phyloP scores from a whole-genome alignment of 2,329 filamentous ascomycete species.

The Chaetomium strumarium region DNA sequence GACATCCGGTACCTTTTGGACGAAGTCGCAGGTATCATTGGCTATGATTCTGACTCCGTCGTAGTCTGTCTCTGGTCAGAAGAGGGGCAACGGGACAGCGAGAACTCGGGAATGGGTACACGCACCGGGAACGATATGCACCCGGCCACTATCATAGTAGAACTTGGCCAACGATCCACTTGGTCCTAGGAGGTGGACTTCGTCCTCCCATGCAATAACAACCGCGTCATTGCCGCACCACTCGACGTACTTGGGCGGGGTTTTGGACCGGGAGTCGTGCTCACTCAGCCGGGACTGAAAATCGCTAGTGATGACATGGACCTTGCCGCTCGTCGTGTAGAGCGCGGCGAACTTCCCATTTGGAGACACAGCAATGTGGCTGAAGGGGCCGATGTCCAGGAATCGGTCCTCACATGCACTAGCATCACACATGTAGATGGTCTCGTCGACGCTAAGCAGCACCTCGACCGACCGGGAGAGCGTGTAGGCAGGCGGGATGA shows the following conservation, averaged over 20 bases:
- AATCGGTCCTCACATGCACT: conserved; percentile 87
- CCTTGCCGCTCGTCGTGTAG: conserved; percentile 76
- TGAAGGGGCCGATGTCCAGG: conserved; percentile 87
- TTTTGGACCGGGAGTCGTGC: conserved; percentile 82
- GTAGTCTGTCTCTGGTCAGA: conserved; percentile 39
- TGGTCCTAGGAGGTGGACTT: conserved; percentile 88
- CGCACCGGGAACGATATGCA: conserved; percentile 78
- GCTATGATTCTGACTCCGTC: conserved; percentile 89
- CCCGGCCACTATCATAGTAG: conserved; percentile 76
- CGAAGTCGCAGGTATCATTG: conserved; percentile 91
- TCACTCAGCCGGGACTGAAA: conserved; percentile 90
- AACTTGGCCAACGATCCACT: conserved; percentile 70
- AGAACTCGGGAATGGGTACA: not conserved
- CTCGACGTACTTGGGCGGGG: conserved; percentile 77
- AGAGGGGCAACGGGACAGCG: not conserved
- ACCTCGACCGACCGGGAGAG: conserved; percentile 91
- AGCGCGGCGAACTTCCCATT: conserved; percentile 84
- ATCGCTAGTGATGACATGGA: conserved; percentile 91
- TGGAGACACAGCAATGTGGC: conserved; percentile 83
- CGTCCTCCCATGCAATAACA: conserved; percentile 94
- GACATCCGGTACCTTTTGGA: conserved; percentile 86
- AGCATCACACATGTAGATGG: conserved; percentile 80
- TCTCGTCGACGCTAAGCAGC: conserved; percentile 75
- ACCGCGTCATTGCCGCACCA: conserved; percentile 97
- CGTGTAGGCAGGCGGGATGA: conserved; percentile 82